Conservation (phyloP, 345 rosid species). For the Hevea brasiliensis region DNA sequence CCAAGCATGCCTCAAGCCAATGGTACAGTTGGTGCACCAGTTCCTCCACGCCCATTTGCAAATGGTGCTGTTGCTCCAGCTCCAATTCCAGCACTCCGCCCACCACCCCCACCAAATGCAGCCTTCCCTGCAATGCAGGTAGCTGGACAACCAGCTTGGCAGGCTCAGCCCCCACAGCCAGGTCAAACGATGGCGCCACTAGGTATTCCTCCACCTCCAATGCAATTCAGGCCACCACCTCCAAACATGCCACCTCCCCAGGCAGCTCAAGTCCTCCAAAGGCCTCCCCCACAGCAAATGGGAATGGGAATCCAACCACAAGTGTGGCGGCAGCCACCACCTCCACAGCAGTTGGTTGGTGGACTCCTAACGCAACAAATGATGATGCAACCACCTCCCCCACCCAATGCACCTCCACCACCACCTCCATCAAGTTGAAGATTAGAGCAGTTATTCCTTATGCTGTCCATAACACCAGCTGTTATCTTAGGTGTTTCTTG, state of each 20-base stretch:
- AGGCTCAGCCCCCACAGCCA: conserved; percentile 65
- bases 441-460: not conserved
- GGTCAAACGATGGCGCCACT: conserved; percentile 48
- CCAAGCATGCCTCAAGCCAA: conserved; percentile 54
- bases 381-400: conserved; percentile 71
- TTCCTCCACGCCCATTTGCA: conserved; percentile 70
- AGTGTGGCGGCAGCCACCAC: conserved; percentile 66
- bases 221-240: conserved; percentile 71
- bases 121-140: conserved; percentile 55
- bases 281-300: conserved; percentile 77
- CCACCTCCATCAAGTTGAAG: conserved; percentile 27
- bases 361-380: conserved; percentile 54
- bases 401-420: conserved; percentile 28
- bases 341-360: conserved; percentile 54
- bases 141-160: conserved; percentile 63
- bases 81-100: conserved; percentile 52
- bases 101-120: conserved; percentile 63
- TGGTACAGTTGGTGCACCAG: conserved; percentile 49
- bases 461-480: not conserved
- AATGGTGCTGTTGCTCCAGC: conserved; percentile 60
- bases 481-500: not conserved
- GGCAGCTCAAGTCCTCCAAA: conserved; percentile 35
- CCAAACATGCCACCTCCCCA: conserved; percentile 69
- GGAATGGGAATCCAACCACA: conserved; percentile 67
- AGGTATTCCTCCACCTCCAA: conserved; percentile 61